These are phyloP conservation scores for Apiospora rasikravindrae DNA, from an alignment of 2,329 filamentous ascomycete genomes.

Conservation along the genomic window DNA sequence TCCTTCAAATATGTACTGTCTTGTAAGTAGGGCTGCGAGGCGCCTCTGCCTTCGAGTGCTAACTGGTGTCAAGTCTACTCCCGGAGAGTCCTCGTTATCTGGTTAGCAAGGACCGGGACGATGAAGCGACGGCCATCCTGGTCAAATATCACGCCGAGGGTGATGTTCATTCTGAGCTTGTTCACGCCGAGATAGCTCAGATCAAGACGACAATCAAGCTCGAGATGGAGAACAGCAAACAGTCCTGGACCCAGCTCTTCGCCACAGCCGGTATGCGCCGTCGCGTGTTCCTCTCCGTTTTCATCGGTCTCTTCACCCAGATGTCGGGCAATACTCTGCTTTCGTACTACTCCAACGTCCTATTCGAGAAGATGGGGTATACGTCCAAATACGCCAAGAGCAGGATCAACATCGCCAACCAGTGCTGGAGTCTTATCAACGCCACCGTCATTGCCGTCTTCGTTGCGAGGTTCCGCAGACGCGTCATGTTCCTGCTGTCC, in stretches of 20 bases:
- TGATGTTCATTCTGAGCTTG: slow-evolving; percentile 50
- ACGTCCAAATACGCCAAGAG: slow-evolving; percentile 48
- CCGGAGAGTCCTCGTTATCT: slow-evolving; percentile 39
- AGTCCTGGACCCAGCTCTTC: slow-evolving; percentile 59
- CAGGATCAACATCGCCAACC: slow-evolving; percentile 51
- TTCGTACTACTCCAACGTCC: slow-evolving; percentile 47
- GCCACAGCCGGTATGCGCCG: slow-evolving; percentile 55
- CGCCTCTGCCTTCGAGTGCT: background rate
- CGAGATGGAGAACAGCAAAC: slow-evolving; percentile 55
- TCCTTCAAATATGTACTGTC: slow-evolving; percentile 46
- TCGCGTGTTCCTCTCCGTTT: slow-evolving; percentile 52
- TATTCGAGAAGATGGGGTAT: slow-evolving; percentile 52
- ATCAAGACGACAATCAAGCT: slow-evolving; percentile 37
- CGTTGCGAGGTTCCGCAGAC: slow-evolving; percentile 44
- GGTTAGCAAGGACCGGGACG: slow-evolving; percentile 38
- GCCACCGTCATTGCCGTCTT: slow-evolving; percentile 47
- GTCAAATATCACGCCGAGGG: slow-evolving; percentile 51
- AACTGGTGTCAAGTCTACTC: slow-evolving; percentile 30
- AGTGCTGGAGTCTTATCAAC: slow-evolving; percentile 51
- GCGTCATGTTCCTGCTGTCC: slow-evolving; percentile 46
- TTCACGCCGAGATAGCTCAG: slow-evolving; percentile 35
- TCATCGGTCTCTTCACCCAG: slow-evolving; percentile 60
- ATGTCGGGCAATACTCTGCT: slow-evolving; percentile 58
- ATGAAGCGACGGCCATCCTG: slow-evolving; percentile 39
- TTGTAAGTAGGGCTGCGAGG: slow-evolving; percentile 35